Conservation (phyloP, 257 asterid species). For the Verbena officinalis region DNA sequence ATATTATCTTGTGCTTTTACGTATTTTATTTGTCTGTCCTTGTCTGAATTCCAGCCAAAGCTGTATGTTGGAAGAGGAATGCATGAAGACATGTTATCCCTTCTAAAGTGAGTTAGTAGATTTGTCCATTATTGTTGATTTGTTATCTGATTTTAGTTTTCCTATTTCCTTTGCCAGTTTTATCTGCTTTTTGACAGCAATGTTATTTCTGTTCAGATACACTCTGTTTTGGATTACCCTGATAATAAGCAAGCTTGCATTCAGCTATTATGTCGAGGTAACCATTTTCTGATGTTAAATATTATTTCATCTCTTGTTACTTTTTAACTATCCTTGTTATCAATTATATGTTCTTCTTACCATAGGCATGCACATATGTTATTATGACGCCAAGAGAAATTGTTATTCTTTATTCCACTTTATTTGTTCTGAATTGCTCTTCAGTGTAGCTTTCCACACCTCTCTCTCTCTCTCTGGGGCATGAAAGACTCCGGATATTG, state of each 20-base stretch:
- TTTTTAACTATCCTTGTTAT: not conserved
- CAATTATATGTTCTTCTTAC: conserved; percentile 11
- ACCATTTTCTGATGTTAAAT: conserved; percentile 18
- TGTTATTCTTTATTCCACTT: not conserved
- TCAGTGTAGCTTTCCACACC: not conserved
- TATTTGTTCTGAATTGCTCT: not conserved
- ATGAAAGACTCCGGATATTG: not conserved
- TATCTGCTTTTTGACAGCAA: conserved; percentile 3
- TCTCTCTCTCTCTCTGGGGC: not conserved
- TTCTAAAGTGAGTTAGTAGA: conserved; percentile 71
- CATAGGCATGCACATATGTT: conserved; percentile 9
- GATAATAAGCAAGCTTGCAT: conserved; percentile 89
- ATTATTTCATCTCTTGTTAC: conserved; percentile 13
- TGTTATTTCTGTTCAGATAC: conserved; percentile 58
- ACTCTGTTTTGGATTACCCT: conserved; percentile 92
- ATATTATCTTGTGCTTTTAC: conserved; percentile 23
- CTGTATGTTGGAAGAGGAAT: conserved; percentile 98
- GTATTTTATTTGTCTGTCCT: conserved; percentile 28
- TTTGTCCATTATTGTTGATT: conserved; percentile 19
- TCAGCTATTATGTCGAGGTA: conserved; percentile 99
- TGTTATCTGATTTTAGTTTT: conserved; percentile 3
- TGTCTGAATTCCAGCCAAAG: conserved; percentile 73
- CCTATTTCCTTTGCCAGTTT: not conserved
- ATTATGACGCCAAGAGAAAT: not conserved
- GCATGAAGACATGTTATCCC: conserved; percentile 94